Conservation (phyloP, 2,329 filamentous ascomycete species). For the Botrytis paeoniae region DNA sequence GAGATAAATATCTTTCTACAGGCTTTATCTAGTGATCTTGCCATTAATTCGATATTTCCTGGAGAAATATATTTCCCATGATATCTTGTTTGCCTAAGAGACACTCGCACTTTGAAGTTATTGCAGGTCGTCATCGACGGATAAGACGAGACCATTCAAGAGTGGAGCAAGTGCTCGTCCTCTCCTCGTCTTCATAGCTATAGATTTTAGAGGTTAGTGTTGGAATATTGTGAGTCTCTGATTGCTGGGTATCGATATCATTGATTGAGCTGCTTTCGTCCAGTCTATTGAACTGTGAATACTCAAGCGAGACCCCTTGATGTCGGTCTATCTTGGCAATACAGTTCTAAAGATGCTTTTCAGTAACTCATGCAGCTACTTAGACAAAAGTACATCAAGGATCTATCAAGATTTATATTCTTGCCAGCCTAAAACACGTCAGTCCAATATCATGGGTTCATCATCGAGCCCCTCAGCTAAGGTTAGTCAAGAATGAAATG, state of each 20-base stretch:
- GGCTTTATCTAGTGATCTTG: neutral
- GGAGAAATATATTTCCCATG: neutral
- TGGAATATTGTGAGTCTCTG: neutral
- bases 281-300: neutral
- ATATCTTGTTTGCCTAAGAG: neutral
- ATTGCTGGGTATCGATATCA: neutral
- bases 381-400: conserved; percentile 26
- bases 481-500: neutral
- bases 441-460: neutral
- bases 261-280: neutral
- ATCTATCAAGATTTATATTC: conserved; percentile 32
- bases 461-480: neutral
- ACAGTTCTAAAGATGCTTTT: too few relatives aligned
- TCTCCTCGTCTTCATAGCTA: neutral
- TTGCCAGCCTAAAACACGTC: conserved; percentile 11
- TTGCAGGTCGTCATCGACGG: neutral
- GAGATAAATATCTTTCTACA: neutral
- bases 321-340: neutral
- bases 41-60: too few relatives aligned
- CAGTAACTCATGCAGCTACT: conserved; percentile 31
- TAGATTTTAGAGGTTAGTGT: neutral
- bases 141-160: neutral
- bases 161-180: neutral
- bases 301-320: neutral
- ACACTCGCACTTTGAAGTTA: neutral